Conservation (phyloP, 179 eudicot genomes). For the Heliamphora pulchella region DNA sequence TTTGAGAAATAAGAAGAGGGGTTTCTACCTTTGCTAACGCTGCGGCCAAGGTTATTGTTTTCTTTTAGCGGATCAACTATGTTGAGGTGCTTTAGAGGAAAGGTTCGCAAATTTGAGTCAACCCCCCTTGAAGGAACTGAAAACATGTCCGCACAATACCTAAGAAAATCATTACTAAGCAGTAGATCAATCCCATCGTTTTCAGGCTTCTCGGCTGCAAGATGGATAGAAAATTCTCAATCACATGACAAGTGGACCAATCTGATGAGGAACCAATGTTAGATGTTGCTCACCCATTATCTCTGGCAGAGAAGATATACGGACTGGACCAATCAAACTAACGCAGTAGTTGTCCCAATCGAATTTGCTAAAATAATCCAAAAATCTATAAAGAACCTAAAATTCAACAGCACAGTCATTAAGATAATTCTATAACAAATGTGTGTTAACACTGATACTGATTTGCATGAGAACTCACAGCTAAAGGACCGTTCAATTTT, state of each 20-base stretch:
- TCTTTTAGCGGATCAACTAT: constrained; percentile 85
- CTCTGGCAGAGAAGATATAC: constrained; percentile 57
- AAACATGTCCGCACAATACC: constrained; percentile 46
- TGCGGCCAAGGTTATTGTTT: constrained; percentile 89
- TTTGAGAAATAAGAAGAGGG: not conserved
- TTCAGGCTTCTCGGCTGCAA: constrained; percentile 65
- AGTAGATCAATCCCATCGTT: constrained; percentile 43
- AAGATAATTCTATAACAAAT: constrained; percentile 7
- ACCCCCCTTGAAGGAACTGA: constrained; percentile 56
- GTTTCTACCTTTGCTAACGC: constrained; percentile 82
- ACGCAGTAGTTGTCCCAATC: constrained; percentile 82
- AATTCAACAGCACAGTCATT: constrained; percentile 16
- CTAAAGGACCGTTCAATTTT: constrained; percentile 70
- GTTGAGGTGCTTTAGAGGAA: constrained; percentile 66
- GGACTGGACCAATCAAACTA: constrained; percentile 70
- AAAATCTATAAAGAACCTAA: constrained; percentile 79
- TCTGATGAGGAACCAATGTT: not conserved
- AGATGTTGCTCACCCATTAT: constrained; percentile 50
- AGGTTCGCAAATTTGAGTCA: constrained; percentile 37
- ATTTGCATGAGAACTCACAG: constrained; percentile 47
- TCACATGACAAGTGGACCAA: not conserved
- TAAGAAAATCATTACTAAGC: constrained; percentile 54
- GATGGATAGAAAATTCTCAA: constrained; percentile 16
- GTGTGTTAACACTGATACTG: not conserved
- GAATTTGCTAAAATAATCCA: constrained; percentile 90